Evolutionary conservation across 306 rosid species (phyloP), one percentile per base, ranked within the genome.

Genomic region (Cicer arietinum): DNA sequence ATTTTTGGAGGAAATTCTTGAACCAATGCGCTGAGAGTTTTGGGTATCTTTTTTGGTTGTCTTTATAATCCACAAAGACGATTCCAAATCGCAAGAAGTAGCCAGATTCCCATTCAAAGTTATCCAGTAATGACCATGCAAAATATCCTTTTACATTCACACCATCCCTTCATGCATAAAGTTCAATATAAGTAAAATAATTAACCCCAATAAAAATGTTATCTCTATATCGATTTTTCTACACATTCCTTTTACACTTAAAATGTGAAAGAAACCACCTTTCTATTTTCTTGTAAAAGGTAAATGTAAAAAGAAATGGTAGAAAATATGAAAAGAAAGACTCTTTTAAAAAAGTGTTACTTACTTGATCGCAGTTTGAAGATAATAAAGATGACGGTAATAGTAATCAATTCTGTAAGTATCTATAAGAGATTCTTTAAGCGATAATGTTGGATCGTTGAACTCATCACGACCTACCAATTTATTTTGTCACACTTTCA

Each of bases 81-180:
- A 87, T 60, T 16, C 89, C 91, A 57, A 82, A 87, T 6, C 88
- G 74, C 78, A 83, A 75, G 0, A 80, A 79, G 17, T 74, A 89
- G 65, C 91, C 87, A 1, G 74, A 67, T 50, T 43, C 61, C 91
- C 91, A 85, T 82, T 85, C 89, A 3, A 87, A 14, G 60, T 85
- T 75, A 79, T 89, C 89, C 78, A 85, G 25, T 43, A 87, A 60
- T 0, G 94, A 80, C 91, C 90, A 85, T 13, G 75, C 91, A 73
- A 89, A 87, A 48, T 77, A 89, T 16, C 91, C 91, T 65, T 85
- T 87, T 30, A 85, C 82, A 37, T 83, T 87, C 25, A 78, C 86
- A 17, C 82, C 84, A 64, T 73, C 37, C 73, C 79, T 84, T 14
- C 8, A 52, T 13, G 39, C 73, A 66, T 5, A 45, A 61, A 41